Conservation (phyloP, 2,329 filamentous ascomycete genomes). For the Arthrobotrys sphaeroides region DNA sequence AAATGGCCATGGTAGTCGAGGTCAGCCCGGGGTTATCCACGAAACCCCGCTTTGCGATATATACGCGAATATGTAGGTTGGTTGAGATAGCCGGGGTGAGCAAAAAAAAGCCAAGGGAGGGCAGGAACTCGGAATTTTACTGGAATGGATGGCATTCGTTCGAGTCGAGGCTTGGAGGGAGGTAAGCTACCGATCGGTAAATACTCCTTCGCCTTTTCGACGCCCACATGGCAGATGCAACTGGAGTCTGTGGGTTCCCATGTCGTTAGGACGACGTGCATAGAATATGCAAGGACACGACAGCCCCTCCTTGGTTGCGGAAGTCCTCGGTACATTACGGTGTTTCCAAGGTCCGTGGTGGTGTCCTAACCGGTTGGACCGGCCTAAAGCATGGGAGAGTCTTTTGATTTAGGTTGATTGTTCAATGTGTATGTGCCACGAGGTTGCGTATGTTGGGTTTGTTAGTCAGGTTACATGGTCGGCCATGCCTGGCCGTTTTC, state of each 20-base stretch:
- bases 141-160: constrained; percentile 6
- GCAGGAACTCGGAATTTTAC: constrained; percentile 1
- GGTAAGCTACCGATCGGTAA: constrained; percentile 4
- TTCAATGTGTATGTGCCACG: constrained; percentile 35
- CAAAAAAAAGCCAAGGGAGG: constrained; percentile 2
- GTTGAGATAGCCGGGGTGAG: constrained; percentile 15
- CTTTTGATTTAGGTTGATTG: constrained; percentile 29
- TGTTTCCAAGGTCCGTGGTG: neutral
- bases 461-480: constrained; percentile 1
- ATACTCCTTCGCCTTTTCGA: neutral
- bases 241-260: constrained; percentile 28
- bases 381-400: neutral
- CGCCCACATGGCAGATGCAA: constrained; percentile 17
- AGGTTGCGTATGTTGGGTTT: neutral
- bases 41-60: constrained; percentile 27
- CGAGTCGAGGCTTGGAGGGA: constrained; percentile 23
- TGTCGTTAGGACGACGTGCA: constrained; percentile 37
- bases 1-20: neutral
- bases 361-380: neutral
- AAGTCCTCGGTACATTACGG: neutral
- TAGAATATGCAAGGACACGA: constrained; percentile 29
- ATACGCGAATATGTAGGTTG: constrained; percentile 14
- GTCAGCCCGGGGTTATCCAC: constrained; percentile 10
- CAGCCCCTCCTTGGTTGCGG: neutral
- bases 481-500: neutral